phyloP scores from a whole-genome alignment of 2,329 filamentous ascomycete species.

The Calonectria henricotiae region DNA sequence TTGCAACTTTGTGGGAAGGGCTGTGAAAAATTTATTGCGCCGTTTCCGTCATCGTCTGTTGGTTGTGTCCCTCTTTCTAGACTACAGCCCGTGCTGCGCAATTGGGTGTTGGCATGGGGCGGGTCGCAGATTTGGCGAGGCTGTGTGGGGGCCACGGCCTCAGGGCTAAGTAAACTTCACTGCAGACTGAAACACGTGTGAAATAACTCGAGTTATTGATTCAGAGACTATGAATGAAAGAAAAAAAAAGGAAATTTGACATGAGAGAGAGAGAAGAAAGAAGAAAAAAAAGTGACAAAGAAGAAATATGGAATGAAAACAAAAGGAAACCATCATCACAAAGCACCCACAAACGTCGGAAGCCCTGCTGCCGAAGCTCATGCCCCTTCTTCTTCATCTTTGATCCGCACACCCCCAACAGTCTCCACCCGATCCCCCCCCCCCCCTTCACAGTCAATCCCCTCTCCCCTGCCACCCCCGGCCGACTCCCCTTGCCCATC shows the following conservation, averaged over 20 bases:
- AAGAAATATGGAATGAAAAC: slow-evolving; percentile 22
- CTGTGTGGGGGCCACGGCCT: slow-evolving; percentile 42
- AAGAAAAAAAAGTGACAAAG: slow-evolving; percentile 19
- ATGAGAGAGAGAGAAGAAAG: slow-evolving; percentile 17
- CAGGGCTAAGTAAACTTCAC: slow-evolving; percentile 49
- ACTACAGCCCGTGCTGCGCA: slow-evolving; percentile 38
- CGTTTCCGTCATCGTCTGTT: slow-evolving; percentile 31
- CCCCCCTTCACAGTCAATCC: slow-evolving; percentile 22
- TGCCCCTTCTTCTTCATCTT: slow-evolving; percentile 25
- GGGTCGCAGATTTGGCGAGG: slow-evolving; percentile 53
- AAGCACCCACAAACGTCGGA: slow-evolving; percentile 30
- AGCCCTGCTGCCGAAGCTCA: slow-evolving; percentile 42
- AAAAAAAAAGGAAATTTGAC: slow-evolving; percentile 18
- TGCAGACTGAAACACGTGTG: slow-evolving; percentile 27
- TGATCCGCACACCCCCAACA: slow-evolving; percentile 38
- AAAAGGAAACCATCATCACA: slow-evolving; percentile 25
- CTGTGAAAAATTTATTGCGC: slow-evolving; percentile 24
- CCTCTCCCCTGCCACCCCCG: slow-evolving; percentile 29
- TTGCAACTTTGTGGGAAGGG: slow-evolving; percentile 22
- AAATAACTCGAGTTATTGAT: slow-evolving; percentile 34
- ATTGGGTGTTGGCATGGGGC: slow-evolving; percentile 36
- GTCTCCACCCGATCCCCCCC: slow-evolving; percentile 31
- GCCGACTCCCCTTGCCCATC: slow-evolving; percentile 29
- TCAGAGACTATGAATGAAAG: slow-evolving; percentile 19
- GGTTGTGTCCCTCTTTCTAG: slow-evolving; percentile 32